phyloP scores from a whole-genome alignment of 108 stramenopile genomes.

The Schizochytrium sp. region DNA sequence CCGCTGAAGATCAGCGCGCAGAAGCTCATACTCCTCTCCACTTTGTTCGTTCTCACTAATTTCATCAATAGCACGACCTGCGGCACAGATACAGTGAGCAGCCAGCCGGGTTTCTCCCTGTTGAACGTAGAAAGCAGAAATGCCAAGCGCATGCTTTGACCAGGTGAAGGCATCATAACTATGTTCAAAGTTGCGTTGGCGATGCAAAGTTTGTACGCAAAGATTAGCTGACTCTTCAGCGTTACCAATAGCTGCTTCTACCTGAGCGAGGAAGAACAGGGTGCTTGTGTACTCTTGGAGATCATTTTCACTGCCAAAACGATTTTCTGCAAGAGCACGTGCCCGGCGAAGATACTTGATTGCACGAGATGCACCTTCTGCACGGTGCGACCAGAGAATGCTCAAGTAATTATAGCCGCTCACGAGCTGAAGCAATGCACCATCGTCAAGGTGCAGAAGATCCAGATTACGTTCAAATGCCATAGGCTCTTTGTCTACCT shows the following conservation, averaged over 20 bases:
- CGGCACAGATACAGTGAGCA: slow-evolving; percentile 34
- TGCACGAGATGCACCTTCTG: background rate
- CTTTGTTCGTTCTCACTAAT: background rate
- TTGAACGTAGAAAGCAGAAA: background rate
- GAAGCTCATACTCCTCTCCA: background rate
- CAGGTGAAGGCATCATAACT: slow-evolving; percentile 20
- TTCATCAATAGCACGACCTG: slow-evolving; percentile 15
- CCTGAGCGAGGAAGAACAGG: slow-evolving; percentile 52
- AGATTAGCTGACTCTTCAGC: background rate
- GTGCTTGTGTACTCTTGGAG: slow-evolving; percentile 41
- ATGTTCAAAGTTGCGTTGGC: background rate
- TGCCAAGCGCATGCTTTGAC: background rate
- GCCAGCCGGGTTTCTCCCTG: background rate
- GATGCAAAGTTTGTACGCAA: slow-evolving; percentile 22
- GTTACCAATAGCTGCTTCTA: background rate
- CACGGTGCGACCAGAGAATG: slow-evolving; percentile 47
- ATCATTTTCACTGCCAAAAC: background rate
- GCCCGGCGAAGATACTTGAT: background rate
- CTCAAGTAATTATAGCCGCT: slow-evolving; percentile 28
- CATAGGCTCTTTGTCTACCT: too few species aligned
- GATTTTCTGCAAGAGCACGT: background rate
- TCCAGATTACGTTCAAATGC: background rate
- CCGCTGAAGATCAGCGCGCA: slow-evolving; percentile 19
- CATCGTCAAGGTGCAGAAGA: background rate
- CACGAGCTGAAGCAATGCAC: slow-evolving; percentile 10